Evolutionary conservation across 2,329 filamentous ascomycete genomes (phyloP).

Genomic region (Rutstroemia sydowiana): DNA sequence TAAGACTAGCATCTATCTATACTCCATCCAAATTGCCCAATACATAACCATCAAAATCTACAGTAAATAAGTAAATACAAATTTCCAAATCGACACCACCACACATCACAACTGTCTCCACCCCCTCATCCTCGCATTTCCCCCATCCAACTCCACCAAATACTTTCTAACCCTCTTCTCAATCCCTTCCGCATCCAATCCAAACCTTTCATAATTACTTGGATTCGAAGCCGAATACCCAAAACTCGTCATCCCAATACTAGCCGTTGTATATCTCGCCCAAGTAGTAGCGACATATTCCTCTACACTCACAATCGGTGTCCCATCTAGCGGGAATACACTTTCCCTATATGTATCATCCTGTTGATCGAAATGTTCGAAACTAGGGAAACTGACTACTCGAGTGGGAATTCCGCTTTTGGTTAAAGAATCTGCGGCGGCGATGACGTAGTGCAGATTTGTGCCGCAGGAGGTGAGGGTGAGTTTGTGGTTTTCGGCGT

Average conservation of each 20-base stretch:
- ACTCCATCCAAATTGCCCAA: too few species aligned
- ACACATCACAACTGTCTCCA: too few species aligned
- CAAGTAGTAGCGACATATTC: slow-evolving; percentile 50
- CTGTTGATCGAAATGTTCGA: slow-evolving; percentile 38
- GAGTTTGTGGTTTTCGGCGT: background rate
- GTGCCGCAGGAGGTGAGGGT: background rate
- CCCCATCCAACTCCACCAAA: too few species aligned
- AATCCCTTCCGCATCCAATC: background rate
- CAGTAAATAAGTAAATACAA: too few species aligned
- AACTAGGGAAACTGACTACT: slow-evolving; percentile 40
- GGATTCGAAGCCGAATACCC: slow-evolving; percentile 29
- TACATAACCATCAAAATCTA: too few species aligned
- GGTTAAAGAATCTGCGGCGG: slow-evolving; percentile 33
- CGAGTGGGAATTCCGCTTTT: slow-evolving; percentile 33
- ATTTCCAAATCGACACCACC: too few species aligned
- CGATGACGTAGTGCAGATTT: slow-evolving; percentile 35
- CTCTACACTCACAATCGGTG: slow-evolving; percentile 51
- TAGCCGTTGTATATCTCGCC: slow-evolving; percentile 54
- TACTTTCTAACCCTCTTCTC: too few species aligned
- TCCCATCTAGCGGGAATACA: slow-evolving; percentile 34
- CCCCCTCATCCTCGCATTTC: too few species aligned
- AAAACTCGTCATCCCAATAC: slow-evolving; percentile 45
- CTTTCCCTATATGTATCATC: slow-evolving; percentile 38
- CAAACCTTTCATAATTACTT: background rate
- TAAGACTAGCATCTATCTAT: too few species aligned